These are phyloP conservation scores for Coemansia sp. DNA, from an alignment of 192 early-diverging fungal genomes.

Conservation along the genomic window DNA sequence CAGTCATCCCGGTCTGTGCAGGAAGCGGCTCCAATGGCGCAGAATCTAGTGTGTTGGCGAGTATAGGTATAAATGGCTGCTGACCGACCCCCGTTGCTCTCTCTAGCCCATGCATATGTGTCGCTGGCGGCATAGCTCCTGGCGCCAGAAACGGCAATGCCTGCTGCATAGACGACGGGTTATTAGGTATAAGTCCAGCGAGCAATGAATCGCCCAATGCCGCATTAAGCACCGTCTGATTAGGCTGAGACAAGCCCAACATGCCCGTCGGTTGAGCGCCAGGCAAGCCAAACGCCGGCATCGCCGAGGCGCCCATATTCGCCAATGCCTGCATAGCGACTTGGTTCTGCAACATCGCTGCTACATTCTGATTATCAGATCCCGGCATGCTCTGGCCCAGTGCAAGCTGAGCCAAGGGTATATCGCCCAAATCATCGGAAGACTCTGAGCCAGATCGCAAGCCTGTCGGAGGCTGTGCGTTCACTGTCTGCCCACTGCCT, in stretches of 20 bases:
- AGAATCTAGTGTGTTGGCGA: not conserved
- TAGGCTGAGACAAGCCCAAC: not conserved
- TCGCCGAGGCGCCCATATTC: not conserved
- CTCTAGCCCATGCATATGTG: not conserved
- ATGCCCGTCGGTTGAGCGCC: not conserved
- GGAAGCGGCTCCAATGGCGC: not conserved
- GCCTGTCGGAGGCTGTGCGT: not conserved
- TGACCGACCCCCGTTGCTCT: not conserved
- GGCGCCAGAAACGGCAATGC: conserved; percentile 3
- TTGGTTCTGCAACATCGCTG: not conserved
- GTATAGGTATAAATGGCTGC: conserved; percentile 6
- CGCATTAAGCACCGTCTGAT: not conserved
- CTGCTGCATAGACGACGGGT: not conserved
- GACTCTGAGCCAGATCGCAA: conserved; percentile 25
- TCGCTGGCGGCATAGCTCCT: not conserved
- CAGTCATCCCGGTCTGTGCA: conserved; percentile 18
- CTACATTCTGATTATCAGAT: not conserved
- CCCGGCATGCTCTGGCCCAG: not conserved
- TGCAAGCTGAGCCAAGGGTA: conserved; percentile 45
- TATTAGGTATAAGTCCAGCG: not conserved
- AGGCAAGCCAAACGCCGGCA: not conserved
- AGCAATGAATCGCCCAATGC: not conserved
- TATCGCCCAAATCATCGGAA: conserved; percentile 50
- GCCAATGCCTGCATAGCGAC: conserved; percentile 2
- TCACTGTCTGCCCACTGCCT: not conserved